Base-by-base conservation (phyloP, 1,284 basidiomycete genomes). In the Ustilago shanxiensis region DNA sequence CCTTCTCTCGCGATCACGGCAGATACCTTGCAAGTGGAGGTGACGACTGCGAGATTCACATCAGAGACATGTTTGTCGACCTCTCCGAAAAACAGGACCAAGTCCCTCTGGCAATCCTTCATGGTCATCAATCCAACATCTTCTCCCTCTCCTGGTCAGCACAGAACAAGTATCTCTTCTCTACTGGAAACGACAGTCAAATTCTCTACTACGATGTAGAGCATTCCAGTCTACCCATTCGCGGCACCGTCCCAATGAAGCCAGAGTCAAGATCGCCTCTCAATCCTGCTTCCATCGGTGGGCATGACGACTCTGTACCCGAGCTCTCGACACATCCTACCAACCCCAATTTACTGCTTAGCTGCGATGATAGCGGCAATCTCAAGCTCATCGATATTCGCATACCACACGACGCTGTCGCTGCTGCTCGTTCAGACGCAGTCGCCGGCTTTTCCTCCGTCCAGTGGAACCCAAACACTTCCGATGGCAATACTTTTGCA, bases 401-500 rank as follows among this genome's bases (percentile, higher is more conserved):
- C 28, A 49, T 69, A 8, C 53, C 65, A 0, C 60, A 62, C 20
- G 59, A 66, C 9, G 31, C 51, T 29, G 60, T 74, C 3, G 51
- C 55, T 20, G 50, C 61, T 6, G 56, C 61, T 26, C 58, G 64
- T 9, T 63, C 61, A 29, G 60, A 64, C 28, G 58, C 56, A 11
- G 52, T 59, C 11, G 57, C 63, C 10, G 61, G 51, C 50, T 72
- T 72, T 22, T 63, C 68, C 9, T 72, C 73, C n/a, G 65, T 71
- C 9, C 66, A 72, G 24, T 76, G 65, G 65, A 71, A 71, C 22
- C 73, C 73, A 11, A 76, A 57, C 50, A 24, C 37, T 2, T 65
- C 68, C 7, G 73, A 76, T 29, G 73, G 73, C 35, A 76, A 76
- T 35, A 76, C 73, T 7, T 76, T 76, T 49, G 73, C 68, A 22